A percentile compares a stretch with the other conserved stretches of the same genome.
Evolutionary conservation across 106 monocot species (phyloP).

Genomic region (Phalaenopsis equestris): DNA sequence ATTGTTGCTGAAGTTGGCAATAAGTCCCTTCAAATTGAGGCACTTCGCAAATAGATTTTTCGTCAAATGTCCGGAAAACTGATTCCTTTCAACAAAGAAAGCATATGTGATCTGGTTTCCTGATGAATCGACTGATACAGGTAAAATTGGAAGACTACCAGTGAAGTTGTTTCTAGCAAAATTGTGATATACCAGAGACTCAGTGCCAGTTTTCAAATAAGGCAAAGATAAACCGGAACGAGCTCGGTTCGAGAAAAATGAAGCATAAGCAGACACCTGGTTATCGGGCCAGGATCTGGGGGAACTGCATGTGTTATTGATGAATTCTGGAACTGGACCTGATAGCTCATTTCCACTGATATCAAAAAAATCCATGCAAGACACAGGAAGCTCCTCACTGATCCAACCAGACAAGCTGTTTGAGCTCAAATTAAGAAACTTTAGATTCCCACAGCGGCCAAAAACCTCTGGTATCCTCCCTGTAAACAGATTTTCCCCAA

Average conservation of each 20-base stretch:
- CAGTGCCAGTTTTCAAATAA: conserved; percentile 9
- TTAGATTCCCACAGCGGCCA: conserved; percentile 53
- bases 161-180: conserved; percentile 74
- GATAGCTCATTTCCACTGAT: conserved; percentile 71
- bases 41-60: conserved; percentile 50
- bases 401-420: conserved; percentile 68
- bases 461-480: conserved; percentile 45
- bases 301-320: conserved; percentile 20
- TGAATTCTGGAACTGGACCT: conserved; percentile 48
- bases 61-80: conserved; percentile 31
- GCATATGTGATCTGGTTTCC: conserved; percentile 38
- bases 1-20: conserved; percentile 63
- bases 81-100: conserved; percentile 59
- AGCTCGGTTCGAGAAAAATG: conserved; percentile 28
- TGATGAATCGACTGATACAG: conserved; percentile 30
- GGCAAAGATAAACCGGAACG: conserved; percentile 16
- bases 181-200: conserved; percentile 44
- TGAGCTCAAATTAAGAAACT: conserved; percentile 68
- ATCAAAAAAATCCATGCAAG: conserved; percentile 89
- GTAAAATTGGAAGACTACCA: conserved; percentile 46
- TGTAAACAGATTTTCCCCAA: conserved; percentile 58
- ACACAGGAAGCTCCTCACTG: conserved; percentile 42
- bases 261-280: conserved; percentile 36
- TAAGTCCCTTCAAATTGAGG: conserved; percentile 41
- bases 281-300: conserved; percentile 15